phyloP scores from a whole-genome alignment of 441 rosid species.

The Erysimum cheiri region DNA sequence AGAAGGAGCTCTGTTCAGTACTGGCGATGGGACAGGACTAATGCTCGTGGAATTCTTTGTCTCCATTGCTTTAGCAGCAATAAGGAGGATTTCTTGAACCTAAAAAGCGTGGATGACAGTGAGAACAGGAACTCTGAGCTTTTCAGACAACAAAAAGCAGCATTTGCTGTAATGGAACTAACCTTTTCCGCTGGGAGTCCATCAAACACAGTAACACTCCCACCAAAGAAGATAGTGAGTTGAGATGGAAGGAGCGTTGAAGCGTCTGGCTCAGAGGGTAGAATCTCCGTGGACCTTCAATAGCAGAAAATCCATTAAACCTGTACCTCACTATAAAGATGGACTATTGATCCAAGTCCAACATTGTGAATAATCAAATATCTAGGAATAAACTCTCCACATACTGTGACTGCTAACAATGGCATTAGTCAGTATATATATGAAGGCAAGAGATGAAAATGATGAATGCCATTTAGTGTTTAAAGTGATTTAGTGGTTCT shows the following conservation, averaged over 20 bases:
- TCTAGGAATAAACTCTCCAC: not conserved
- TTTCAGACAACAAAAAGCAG: not conserved
- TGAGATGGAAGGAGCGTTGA: slow-evolving; percentile 50
- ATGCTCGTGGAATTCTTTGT: slow-evolving; percentile 50
- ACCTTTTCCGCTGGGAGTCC: slow-evolving; percentile 80
- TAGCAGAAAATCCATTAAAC: slow-evolving; percentile 17
- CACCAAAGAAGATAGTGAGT: slow-evolving; percentile 86
- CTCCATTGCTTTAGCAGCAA: slow-evolving; percentile 65
- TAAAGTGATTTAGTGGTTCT: not conserved
- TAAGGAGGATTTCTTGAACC: slow-evolving; percentile 74
- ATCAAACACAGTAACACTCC: slow-evolving; percentile 75
- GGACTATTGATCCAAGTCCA: not conserved
- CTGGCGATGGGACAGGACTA: slow-evolving; percentile 57
- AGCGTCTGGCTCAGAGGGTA: slow-evolving; percentile 47
- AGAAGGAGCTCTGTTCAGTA: slow-evolving; percentile 81
- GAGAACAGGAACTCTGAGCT: not conserved
- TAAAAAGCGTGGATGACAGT: slow-evolving; percentile 33
- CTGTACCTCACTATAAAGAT: not conserved
- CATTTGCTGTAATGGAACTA: slow-evolving; percentile 10
- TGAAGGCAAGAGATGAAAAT: not conserved
- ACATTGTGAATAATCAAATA: not conserved
- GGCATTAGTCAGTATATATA: too few relatives aligned
- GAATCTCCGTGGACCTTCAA: slow-evolving; percentile 46
- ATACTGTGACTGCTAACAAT: not conserved
- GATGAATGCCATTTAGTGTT: not conserved